These are phyloP conservation scores for Dictyostelium discoideum DNA, from an alignment of 78 protist species.

Conservation along the genomic window DNA sequence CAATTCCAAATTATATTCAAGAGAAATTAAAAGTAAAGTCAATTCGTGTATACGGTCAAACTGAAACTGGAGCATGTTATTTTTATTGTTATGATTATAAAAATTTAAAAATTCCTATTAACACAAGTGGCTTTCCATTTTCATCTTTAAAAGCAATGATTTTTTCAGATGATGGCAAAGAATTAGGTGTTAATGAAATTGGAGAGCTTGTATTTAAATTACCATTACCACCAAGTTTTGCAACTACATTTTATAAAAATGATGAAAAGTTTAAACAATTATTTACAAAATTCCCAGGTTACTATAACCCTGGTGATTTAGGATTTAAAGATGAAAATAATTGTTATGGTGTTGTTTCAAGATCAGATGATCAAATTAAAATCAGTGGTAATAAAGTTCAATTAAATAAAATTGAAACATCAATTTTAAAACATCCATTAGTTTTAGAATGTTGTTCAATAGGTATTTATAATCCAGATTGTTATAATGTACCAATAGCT, in stretches of 20 bases:
- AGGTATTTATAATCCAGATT: slow-evolving; percentile 71
- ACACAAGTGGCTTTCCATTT: background rate
- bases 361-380: slow-evolving; percentile 93
- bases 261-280: slow-evolving; percentile 56
- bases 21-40: background rate
- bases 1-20: background rate
- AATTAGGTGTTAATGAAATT: background rate
- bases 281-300: slow-evolving; percentile 51
- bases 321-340: slow-evolving; percentile 68
- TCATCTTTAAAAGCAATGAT: background rate
- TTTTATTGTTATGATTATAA: background rate
- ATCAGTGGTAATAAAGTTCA: slow-evolving; percentile 89
- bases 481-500: slow-evolving; percentile 85
- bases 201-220: slow-evolving; percentile 74
- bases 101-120: background rate
- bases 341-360: slow-evolving; percentile 68
- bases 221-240: slow-evolving; percentile 51
- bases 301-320: slow-evolving; percentile 87
- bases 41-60: background rate
- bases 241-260: slow-evolving; percentile 57
- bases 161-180: background rate
- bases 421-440: slow-evolving; percentile 23
- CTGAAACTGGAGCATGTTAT: background rate
- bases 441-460: slow-evolving; percentile 86
- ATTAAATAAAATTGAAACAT: slow-evolving; percentile 83